Conservation (phyloP, 2,329 filamentous ascomycete genomes). For the Elsinoe batatas region DNA sequence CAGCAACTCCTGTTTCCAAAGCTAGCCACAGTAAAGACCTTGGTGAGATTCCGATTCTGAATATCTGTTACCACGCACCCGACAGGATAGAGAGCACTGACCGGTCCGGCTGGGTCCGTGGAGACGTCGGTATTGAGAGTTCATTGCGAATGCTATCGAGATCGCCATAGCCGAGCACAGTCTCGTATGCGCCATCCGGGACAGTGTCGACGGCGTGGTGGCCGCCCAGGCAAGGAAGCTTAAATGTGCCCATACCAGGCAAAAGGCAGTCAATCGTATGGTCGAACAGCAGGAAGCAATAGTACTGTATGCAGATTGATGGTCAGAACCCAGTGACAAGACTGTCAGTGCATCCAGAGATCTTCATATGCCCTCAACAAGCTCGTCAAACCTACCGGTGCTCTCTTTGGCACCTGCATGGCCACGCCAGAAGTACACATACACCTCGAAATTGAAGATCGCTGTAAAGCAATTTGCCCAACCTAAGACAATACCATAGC, state of each 20-base stretch:
- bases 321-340: no score
- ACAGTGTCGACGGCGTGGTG: background rate
- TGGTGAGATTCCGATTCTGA: background rate
- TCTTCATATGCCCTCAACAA: no score
- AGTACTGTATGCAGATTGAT: no score
- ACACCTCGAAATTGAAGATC: no score
- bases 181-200: background rate
- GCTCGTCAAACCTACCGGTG: no score
- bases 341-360: no score
- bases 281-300: no score
- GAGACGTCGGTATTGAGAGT: background rate
- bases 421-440: no score
- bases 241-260: background rate
- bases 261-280: background rate
- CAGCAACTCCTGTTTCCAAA: background rate
- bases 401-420: no score
- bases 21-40: background rate
- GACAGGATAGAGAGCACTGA: background rate
- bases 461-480: background rate
- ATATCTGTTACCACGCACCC: background rate
- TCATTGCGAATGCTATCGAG: background rate
- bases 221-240: background rate
- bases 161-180: background rate
- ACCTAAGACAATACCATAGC: background rate
- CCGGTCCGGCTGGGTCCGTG: background rate